phyloP scores from a whole-genome alignment of 257 asterid species.

The Nicotiana sylvestris region DNA sequence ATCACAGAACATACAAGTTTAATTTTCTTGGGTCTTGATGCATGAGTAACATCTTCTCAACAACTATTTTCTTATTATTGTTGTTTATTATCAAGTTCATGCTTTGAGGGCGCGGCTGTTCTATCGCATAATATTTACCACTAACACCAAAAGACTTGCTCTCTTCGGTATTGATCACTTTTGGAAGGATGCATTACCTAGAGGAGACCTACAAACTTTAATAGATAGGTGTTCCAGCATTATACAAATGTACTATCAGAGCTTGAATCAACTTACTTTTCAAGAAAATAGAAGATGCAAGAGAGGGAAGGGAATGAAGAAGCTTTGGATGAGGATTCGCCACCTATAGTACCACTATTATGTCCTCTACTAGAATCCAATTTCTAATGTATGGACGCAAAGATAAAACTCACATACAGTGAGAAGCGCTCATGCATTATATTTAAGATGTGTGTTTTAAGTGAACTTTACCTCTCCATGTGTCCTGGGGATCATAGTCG shows the following conservation, averaged over 20 bases:
- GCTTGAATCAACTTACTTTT: background rate
- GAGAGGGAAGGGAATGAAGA: background rate
- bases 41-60: too few species aligned
- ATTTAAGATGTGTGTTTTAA: background rate
- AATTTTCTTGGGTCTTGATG: too few species aligned
- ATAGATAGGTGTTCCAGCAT: background rate
- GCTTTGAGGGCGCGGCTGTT: too few species aligned
- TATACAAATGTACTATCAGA: background rate
- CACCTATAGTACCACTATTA: background rate
- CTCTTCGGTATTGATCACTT: background rate
- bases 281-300: background rate
- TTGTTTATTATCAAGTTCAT: too few species aligned
- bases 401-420: background rate
- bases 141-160: background rate
- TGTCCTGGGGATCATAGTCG: conserved; percentile 58
- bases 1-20: too few species aligned
- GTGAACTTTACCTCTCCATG: conserved; percentile 71
- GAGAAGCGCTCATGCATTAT: background rate
- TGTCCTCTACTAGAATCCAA: background rate
- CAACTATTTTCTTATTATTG: too few species aligned
- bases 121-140: background rate
- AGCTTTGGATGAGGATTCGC: background rate
- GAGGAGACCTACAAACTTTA: background rate
- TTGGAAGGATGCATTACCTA: background rate
- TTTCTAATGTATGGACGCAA: background rate